A percentile compares a stretch with the other conserved stretches of the same genome.
phyloP scores from a whole-genome alignment of 805 yeast genomes.

The Ogataea neopini region DNA sequence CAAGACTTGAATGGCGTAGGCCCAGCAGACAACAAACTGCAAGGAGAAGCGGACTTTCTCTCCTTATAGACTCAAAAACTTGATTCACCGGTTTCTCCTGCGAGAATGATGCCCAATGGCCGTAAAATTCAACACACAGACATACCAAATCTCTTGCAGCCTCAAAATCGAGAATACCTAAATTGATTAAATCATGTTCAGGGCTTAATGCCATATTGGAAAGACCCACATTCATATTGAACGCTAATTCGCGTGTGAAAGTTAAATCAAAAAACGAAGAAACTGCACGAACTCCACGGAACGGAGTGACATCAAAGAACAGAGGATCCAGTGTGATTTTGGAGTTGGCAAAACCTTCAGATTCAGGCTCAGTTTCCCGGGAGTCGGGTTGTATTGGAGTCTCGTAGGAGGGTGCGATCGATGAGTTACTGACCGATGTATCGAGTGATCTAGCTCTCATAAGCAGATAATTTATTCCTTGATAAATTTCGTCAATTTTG shows the following conservation, averaged over 20 bases:
- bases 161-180: constrained; percentile 46
- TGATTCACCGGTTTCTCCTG: constrained; percentile 42
- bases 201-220: constrained; percentile 4
- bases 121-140: constrained; percentile 57
- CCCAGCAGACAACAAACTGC: constrained; percentile 63
- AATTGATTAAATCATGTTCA: constrained; percentile 21
- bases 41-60: constrained; percentile 56
- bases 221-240: constrained; percentile 12
- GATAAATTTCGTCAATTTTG: constrained; percentile 1
- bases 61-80: constrained; percentile 47
- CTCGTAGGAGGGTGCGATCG: no score
- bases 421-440: not conserved
- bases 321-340: constrained; percentile 10
- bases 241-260: constrained; percentile 30
- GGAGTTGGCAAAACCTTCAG: constrained; percentile 8
- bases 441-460: not conserved
- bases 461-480: constrained; percentile 1
- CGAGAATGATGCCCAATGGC: constrained; percentile 71
- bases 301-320: constrained; percentile 27
- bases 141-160: constrained; percentile 49
- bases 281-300: constrained; percentile 25
- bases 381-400: not conserved
- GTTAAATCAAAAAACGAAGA: constrained; percentile 25
- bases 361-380: not conserved
- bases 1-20: constrained; percentile 38